Percentiles rank a stretch among this genome's conserved stretches.
Evolutionary conservation across 495 filamentous ascomycete species (phyloP).

Genomic region (Penicillium arizonense): DNA sequence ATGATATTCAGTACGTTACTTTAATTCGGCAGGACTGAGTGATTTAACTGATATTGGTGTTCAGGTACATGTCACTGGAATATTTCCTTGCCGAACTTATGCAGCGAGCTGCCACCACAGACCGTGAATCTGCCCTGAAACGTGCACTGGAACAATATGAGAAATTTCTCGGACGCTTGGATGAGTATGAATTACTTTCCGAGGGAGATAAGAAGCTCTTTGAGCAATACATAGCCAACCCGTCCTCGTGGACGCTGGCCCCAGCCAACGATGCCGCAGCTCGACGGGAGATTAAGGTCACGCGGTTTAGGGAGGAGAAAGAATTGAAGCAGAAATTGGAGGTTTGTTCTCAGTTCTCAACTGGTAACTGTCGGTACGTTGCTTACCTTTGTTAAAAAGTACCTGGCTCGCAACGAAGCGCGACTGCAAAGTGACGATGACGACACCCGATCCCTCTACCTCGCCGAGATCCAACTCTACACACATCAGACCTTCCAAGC

Average conservation of each 20-base stretch:
- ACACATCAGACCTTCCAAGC: conserved; percentile 81
- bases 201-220: conserved; percentile 67
- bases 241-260: conserved; percentile 65
- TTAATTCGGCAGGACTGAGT: conserved; percentile 29
- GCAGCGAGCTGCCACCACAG: conserved; percentile 49
- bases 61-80: conserved; percentile 67
- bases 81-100: conserved; percentile 68
- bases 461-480: conserved; percentile 68
- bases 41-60: conserved; percentile 14
- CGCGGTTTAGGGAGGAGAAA: conserved; percentile 81
- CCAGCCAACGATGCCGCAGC: conserved; percentile 67
- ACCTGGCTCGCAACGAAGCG: conserved; percentile 58
- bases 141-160: conserved; percentile 69
- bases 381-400: conserved; percentile 40
- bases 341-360: conserved; percentile 35
- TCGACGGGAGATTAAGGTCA: conserved; percentile 79
- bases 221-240: conserved; percentile 64
- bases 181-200: conserved; percentile 73
- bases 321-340: conserved; percentile 81
- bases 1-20: conserved; percentile 68
- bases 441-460: conserved; percentile 71
- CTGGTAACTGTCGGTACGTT: background rate
- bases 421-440: conserved; percentile 72
- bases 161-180: conserved; percentile 68
- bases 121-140: conserved; percentile 63